Percentiles rank a stretch among this genome's conserved stretches.
Evolutionary conservation across 164 flowering plant genomes (phyloP).

Genomic region (Aristolochia contorta): DNA sequence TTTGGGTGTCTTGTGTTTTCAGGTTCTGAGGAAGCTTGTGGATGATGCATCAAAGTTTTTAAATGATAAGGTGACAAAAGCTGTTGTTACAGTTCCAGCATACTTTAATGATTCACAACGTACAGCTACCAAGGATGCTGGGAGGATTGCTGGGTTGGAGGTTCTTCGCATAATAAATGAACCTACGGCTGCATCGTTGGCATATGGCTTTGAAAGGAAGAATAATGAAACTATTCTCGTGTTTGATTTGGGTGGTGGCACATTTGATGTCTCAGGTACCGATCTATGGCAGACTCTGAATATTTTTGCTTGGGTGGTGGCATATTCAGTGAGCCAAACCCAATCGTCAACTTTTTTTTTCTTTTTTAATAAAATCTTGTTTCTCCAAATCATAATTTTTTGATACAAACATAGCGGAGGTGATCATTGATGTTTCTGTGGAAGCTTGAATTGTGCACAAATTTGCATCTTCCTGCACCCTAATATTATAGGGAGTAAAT

Average conservation of each 20-base stretch:
- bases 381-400: too few relatives aligned
- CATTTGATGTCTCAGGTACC: conserved; percentile 93
- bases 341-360: too few relatives aligned
- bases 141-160: conserved; percentile 89
- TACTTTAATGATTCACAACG: conserved; percentile 95
- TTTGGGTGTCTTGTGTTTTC: background rate
- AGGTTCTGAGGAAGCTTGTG: conserved; percentile 92
- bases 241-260: conserved; percentile 96
- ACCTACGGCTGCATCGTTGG: conserved; percentile 94
- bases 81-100: conserved; percentile 96
- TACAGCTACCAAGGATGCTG: conserved; percentile 98
- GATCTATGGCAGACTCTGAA: background rate
- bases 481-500: too few relatives aligned
- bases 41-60: conserved; percentile 95
- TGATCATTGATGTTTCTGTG: too few relatives aligned
- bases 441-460: too few relatives aligned
- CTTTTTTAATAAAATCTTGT: background rate
- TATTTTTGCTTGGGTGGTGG: too few relatives aligned
- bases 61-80: conserved; percentile 83
- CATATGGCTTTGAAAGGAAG: conserved; percentile 94
- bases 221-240: conserved; percentile 91
- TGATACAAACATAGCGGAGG: too few relatives aligned
- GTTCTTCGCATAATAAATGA: conserved; percentile 90
- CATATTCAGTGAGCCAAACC: too few relatives aligned
- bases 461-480: too few relatives aligned